These are phyloP conservation scores for Lodderomyces oxycetoniae DNA, from an alignment of 1,139 yeast species.

Conservation along the genomic window DNA sequence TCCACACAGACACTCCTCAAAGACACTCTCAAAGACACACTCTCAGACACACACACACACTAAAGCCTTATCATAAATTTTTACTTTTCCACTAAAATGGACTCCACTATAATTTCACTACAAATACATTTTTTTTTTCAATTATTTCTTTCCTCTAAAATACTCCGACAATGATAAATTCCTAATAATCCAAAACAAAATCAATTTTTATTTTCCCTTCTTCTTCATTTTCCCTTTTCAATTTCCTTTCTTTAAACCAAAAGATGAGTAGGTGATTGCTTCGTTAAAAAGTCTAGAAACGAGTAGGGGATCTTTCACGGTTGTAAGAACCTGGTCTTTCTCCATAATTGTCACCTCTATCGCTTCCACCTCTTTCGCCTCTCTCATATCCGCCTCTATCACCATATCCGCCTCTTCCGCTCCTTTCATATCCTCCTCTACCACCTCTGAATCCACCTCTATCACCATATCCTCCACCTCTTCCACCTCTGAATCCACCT, in stretches of 20 bases:
- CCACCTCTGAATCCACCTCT: constrained; percentile 40
- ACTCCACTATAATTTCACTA: not conserved
- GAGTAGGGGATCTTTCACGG: constrained; percentile 49
- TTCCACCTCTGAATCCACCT: constrained; percentile 36
- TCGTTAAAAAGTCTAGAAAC: constrained; percentile 26
- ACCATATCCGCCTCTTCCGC: constrained; percentile 23
- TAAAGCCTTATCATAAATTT: too few species aligned
- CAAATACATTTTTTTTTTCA: not conserved
- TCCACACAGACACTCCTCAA: too few species aligned
- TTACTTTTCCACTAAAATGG: too few species aligned
- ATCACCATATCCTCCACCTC: constrained; percentile 38
- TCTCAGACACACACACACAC: too few species aligned
- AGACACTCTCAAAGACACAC: too few species aligned
- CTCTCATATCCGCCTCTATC: constrained; percentile 27
- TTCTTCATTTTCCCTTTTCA: not conserved
- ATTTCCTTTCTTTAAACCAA: not conserved
- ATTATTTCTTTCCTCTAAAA: constrained; percentile 1
- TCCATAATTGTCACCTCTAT: constrained; percentile 21
- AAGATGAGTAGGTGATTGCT: not conserved
- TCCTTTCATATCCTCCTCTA: constrained; percentile 36
- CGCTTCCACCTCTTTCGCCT: constrained; percentile 30
- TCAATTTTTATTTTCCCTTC: constrained; percentile 1
- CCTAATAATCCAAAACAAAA: too few species aligned
- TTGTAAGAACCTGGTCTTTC: constrained; percentile 38
- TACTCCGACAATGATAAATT: not conserved